A percentile compares a stretch with the other conserved stretches of the same genome.
Evolutionary conservation across 2,329 filamentous ascomycete genomes (phyloP).

Genomic region (Monilinia fructigena): DNA sequence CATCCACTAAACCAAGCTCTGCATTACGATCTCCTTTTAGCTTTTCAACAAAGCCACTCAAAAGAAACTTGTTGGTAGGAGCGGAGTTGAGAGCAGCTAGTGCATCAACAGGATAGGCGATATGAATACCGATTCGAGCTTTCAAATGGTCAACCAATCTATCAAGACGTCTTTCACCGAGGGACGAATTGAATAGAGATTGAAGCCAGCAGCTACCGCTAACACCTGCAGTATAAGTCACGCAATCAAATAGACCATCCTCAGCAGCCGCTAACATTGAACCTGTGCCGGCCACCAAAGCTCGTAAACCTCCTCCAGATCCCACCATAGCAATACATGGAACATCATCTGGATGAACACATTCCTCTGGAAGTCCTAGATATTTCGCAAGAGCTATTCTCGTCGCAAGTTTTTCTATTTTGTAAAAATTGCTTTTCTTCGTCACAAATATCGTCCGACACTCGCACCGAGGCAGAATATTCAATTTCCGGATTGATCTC

Average conservation of each 20-base stretch:
- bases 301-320: conserved; percentile 86
- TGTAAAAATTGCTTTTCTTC: conserved; percentile 77
- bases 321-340: conserved; percentile 92
- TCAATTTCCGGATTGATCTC: conserved; percentile 82
- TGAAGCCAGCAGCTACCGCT: conserved; percentile 97
- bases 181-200: conserved; percentile 77
- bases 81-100: conserved; percentile 79
- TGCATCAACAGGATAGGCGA: conserved; percentile 86
- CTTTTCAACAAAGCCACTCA: conserved; percentile 89
- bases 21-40: conserved; percentile 77
- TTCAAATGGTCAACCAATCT: conserved; percentile 83
- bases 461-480: conserved; percentile 76
- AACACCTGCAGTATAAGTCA: conserved; percentile 92
- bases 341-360: conserved; percentile 90
- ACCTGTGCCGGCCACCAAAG: conserved; percentile 85
- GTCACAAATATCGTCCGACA: conserved; percentile 76
- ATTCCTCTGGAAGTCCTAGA: conserved; percentile 70
- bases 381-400: conserved; percentile 77
- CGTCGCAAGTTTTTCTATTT: conserved; percentile 66
- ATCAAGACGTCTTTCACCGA: conserved; percentile 66
- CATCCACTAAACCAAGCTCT: conserved; percentile 86
- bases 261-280: conserved; percentile 83
- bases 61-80: conserved; percentile 87
- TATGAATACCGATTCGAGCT: conserved; percentile 78
- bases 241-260: conserved; percentile 87